Evolutionary conservation across 805 yeast species (phyloP), one percentile per base, ranked within the genome.

Genomic region (Soucietia sequanensis): DNA sequence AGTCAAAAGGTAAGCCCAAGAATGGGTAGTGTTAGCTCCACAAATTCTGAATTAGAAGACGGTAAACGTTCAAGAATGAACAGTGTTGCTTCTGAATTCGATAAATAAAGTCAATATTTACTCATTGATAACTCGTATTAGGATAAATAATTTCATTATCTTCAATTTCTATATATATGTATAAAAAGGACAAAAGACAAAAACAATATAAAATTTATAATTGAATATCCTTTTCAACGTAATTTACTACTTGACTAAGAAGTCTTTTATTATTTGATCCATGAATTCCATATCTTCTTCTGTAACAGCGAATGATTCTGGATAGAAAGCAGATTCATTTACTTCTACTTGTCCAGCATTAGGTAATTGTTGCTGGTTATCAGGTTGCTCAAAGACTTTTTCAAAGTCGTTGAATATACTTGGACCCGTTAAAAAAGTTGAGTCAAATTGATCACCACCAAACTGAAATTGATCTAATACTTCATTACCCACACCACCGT

Each of bases 251-350:
- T n/a, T n/a, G n/a, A n/a, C n/a, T n/a, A 29, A 23, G 23, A 38
- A 41, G 12, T 44, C 46, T 25, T 40, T 37, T 12, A 44, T 31
- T 5, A 46, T 33, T 30, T 34, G 47, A 20, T 46, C 39, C 46
- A 50, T 47, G 35, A 50, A 50, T 12, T 33, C 12, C 25, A 49
- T 31, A 28, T 52, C 57, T 23, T 47, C 57, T 2, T 41, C 42
- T 2, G 47, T 50, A 6, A 49, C 43, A 10, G 33, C 23, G 20
- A 40, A 34, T 4, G 23, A 17, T 11, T 38, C 41, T 8, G 11
- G 23, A 8, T 11, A 8, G 11, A 21, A 21, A 11, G 8, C 23
- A 11, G 8, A 8, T 11, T 8, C 8, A 11, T 11, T 21, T 11
- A 8, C 8, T 11, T 21, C 23, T 8, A 9, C 10, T 8, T 21